phyloP scores from a whole-genome alignment of 805 yeast species.

The Yueomyces sp. region DNA sequence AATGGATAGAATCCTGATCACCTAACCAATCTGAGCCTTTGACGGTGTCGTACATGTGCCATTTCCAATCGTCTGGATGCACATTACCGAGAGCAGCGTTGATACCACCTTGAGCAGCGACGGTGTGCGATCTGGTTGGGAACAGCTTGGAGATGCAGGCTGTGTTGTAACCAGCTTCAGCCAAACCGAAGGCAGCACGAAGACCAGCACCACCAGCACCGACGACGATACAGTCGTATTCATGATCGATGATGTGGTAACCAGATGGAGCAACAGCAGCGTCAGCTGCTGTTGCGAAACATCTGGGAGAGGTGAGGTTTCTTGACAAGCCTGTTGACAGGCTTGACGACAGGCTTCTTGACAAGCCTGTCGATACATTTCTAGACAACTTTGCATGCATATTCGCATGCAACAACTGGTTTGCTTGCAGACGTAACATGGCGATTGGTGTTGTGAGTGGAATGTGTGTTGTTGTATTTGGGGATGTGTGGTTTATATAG shows the following conservation, averaged over 20 bases:
- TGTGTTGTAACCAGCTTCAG: constrained; percentile 92
- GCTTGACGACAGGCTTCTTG: no score
- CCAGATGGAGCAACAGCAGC: constrained; percentile 38
- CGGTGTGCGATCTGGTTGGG: constrained; percentile 98
- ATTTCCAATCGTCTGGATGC: constrained; percentile 98
- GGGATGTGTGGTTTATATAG: no score
- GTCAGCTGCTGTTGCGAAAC: neutral
- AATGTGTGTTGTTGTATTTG: no score
- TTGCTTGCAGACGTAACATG: no score
- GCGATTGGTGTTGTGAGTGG: no score
- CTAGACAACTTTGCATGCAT: no score
- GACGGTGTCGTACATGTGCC: constrained; percentile 99
- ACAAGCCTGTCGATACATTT: no score
- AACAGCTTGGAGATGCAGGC: constrained; percentile 95
- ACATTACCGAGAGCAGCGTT: constrained; percentile 97
- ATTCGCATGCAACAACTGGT: no score
- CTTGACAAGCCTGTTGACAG: no score
- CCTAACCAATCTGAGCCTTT: constrained; percentile 99
- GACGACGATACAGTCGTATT: constrained; percentile 92
- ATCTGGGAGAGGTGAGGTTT: no score
- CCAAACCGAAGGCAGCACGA: constrained; percentile 96
- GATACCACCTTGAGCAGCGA: constrained; percentile 99
- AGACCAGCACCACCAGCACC: constrained; percentile 99
- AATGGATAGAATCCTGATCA: constrained; percentile 97
- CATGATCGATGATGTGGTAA: constrained; percentile 91